Percentiles rank a stretch among this genome's conserved stretches.
phyloP scores from a whole-genome alignment of 2,329 filamentous ascomycete genomes.

The Xylaria sp. region DNA sequence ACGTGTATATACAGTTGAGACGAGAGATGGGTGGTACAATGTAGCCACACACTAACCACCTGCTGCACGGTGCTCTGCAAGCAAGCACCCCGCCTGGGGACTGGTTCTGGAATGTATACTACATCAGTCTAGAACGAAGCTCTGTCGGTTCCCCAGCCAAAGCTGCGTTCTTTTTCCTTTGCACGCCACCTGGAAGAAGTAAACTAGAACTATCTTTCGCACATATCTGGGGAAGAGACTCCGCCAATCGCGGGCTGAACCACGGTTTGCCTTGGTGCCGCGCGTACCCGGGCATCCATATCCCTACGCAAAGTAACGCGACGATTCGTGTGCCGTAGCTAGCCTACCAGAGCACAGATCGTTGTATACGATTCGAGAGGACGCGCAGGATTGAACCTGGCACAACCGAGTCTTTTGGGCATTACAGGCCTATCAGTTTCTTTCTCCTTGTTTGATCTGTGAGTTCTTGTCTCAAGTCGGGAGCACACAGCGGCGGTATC shows the following conservation, averaged over 20 bases:
- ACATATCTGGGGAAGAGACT: background rate
- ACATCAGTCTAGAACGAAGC: slow-evolving; percentile 29
- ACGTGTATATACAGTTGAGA: background rate
- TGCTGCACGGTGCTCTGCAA: slow-evolving; percentile 37
- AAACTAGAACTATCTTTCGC: background rate
- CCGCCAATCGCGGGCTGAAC: slow-evolving; percentile 7
- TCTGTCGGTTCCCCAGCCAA: slow-evolving; percentile 28
- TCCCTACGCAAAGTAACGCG: background rate
- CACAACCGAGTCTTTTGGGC: background rate
- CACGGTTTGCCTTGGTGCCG: slow-evolving; percentile 35
- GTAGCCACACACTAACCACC: slow-evolving; percentile 9
- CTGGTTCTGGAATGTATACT: background rate
- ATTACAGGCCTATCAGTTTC: background rate
- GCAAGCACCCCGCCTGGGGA: slow-evolving; percentile 26
- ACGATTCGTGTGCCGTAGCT: slow-evolving; percentile 21
- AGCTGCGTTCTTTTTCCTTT: background rate
- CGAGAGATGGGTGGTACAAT: slow-evolving; percentile 18
- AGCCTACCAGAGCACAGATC: background rate
- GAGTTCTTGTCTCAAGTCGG: background rate
- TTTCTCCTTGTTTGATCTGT: background rate
- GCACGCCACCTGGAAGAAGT: background rate
- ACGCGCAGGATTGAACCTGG: background rate
- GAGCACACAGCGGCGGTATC: background rate
- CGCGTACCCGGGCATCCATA: slow-evolving; percentile 34
- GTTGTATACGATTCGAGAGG: background rate